Evolutionary conservation across 192 early-diverging fungal genomes (phyloP), one percentile per base, ranked within the genome.

Genomic region (Dissophora ornata): DNA sequence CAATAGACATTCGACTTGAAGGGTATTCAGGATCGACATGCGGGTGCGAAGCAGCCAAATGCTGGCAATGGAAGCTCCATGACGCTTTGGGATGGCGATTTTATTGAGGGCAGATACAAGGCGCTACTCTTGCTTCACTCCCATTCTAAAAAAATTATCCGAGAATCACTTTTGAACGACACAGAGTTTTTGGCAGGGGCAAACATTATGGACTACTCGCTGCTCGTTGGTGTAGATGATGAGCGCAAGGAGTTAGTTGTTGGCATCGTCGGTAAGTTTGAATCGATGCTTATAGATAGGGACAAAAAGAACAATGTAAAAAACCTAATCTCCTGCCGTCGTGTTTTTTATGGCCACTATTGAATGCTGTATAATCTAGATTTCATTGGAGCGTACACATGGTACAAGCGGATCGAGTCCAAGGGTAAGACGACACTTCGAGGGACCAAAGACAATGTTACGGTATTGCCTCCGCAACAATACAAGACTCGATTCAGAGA

Each of bases 131-230:
- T 92, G 63, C 90, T 96, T 16, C 83, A 95, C 55, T 93, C 94
- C 41, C 92, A 96, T 62, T 91, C 94, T 7, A 96, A 96, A 55
- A 83, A 88, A 42, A 82, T 96, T 57, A 79, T 99, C 25, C 85
- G 87, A 33, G 85, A 87, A 13, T 91, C 95, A 3, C 89, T 99
- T 3, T 86, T 84, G 79, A 96, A 96, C 64, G 97, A 99, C 71
- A 96, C 96, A 11, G 83, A 95, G 38, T 99, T 99, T 69, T 78
- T 99, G 56, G 84, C 92, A 4, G 90, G 91, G 54, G 87, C 93
- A 57, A 95, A 97, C 73, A 94, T 98, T 29, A 97, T 99, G 95
- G 97, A 99, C 80, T 99, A 99, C 69, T 96, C 94, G 19, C 80
- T 99, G 42, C 82, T 99, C 5, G 92, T 99, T 18, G 97, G 96